Evolutionary conservation across 73 alveolate species (phyloP).

Genomic region (Tetrahymena borealis): DNA sequence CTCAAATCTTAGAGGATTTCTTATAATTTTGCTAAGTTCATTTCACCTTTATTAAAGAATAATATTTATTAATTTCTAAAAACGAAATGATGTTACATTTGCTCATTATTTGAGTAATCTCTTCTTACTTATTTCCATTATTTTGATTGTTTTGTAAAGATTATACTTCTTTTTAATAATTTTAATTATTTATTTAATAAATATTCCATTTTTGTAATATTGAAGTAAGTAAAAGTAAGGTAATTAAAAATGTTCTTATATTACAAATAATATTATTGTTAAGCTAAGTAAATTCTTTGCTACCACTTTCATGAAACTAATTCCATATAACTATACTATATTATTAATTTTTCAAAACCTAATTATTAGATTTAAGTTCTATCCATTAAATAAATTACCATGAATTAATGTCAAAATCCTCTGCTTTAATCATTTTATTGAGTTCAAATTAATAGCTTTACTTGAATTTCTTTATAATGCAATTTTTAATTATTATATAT

Average conservation of each 20-base stretch:
- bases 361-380: too few relatives aligned
- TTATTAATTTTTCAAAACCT: too few relatives aligned
- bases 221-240: too few relatives aligned
- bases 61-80: neutral
- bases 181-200: too few relatives aligned
- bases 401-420: neutral
- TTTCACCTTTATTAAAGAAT: neutral
- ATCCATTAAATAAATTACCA: neutral
- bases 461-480: too few relatives aligned
- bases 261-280: neutral
- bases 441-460: neutral
- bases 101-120: neutral
- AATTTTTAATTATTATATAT: too few relatives aligned
- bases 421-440: neutral
- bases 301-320: neutral
- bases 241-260: too few relatives aligned
- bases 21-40: neutral
- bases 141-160: neutral
- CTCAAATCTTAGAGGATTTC: neutral
- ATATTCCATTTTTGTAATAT: too few relatives aligned
- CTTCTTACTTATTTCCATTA: neutral
- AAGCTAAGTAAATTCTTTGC: neutral
- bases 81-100: neutral
- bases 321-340: neutral
- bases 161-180: neutral